These are phyloP conservation scores for Melanopsichium pennsylvanicum DNA, from an alignment of 1,284 basidiomycete genomes.

Conservation along the genomic window DNA sequence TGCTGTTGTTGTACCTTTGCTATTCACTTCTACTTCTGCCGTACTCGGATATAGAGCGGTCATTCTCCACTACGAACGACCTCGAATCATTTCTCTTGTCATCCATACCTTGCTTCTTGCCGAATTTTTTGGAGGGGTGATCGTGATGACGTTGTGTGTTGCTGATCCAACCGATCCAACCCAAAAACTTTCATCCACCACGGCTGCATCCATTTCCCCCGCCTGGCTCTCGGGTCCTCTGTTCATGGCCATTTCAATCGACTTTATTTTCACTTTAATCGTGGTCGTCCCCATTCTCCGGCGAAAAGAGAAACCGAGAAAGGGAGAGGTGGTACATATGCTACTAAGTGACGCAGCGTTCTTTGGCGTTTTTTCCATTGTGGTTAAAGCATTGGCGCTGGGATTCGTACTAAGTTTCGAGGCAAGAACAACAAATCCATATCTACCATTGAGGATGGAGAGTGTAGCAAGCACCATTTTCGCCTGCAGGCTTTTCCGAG, in stretches of 20 bases:
- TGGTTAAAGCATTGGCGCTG: slow-evolving; percentile 12
- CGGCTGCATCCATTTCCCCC: slow-evolving; percentile 12
- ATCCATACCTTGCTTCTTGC: slow-evolving; percentile 6
- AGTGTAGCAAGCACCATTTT: slow-evolving; percentile 21
- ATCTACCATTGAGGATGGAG: slow-evolving; percentile 17
- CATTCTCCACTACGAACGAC: slow-evolving; percentile 23
- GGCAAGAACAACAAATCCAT: slow-evolving; percentile 1
- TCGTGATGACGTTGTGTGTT: neutral
- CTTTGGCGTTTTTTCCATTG: slow-evolving; percentile 21
- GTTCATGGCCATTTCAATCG: slow-evolving; percentile 12
- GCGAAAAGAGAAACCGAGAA: neutral
- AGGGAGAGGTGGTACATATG: slow-evolving; percentile 22
- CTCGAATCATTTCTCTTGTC: neutral
- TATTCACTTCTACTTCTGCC: slow-evolving; percentile 27
- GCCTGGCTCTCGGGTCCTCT: slow-evolving; percentile 15
- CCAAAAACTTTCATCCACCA: neutral
- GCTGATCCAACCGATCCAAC: neutral
- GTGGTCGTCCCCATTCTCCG: slow-evolving; percentile 19
- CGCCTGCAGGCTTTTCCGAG: slow-evolving; percentile 30
- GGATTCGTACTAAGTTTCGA: neutral
- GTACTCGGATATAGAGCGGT: slow-evolving; percentile 20
- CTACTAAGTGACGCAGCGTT: slow-evolving; percentile 20
- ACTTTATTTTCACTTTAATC: slow-evolving; percentile 14
- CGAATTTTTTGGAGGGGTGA: slow-evolving; percentile 2
- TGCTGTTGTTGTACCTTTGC: slow-evolving; percentile 6